Conservation (phyloP, 2,329 filamentous ascomycete species). For the Bisporella sp. region DNA sequence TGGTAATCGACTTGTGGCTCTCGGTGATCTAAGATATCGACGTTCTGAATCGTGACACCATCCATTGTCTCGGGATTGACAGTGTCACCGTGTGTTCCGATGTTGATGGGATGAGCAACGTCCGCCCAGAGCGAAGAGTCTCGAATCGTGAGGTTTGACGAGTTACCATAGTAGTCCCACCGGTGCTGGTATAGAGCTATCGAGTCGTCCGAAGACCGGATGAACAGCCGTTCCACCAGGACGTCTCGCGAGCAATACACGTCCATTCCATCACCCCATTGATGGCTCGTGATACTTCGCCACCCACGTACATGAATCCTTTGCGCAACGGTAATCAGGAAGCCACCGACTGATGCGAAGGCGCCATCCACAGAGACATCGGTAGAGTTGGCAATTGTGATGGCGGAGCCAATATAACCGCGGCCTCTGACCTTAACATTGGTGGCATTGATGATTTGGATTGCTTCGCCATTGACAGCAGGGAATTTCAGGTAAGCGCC, state of each 20-base stretch:
- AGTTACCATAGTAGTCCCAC: slow-evolving; percentile 27
- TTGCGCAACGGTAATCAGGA: slow-evolving; percentile 14
- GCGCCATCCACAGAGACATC: slow-evolving; percentile 18
- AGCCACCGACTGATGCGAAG: slow-evolving; percentile 13
- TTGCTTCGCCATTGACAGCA: not conserved
- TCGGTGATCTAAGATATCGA: slow-evolving; percentile 31
- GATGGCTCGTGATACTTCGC: slow-evolving; percentile 1
- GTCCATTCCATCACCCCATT: slow-evolving; percentile 8
- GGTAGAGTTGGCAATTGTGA: slow-evolving; percentile 8
- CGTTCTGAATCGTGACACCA: slow-evolving; percentile 25
- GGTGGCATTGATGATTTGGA: slow-evolving; percentile 18
- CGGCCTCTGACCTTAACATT: slow-evolving; percentile 17
- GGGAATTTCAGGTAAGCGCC: slow-evolving; percentile 9
- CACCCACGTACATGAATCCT: slow-evolving; percentile 11
- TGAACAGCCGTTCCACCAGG: slow-evolving; percentile 17
- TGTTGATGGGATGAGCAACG: slow-evolving; percentile 29
- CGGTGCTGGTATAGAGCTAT: slow-evolving; percentile 31
- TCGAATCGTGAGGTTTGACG: slow-evolving; percentile 27
- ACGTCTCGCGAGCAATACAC: slow-evolving; percentile 5
- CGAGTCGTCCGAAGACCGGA: slow-evolving; percentile 31
- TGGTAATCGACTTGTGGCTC: slow-evolving; percentile 31
- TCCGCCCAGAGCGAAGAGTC: slow-evolving; percentile 27
- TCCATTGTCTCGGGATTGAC: slow-evolving; percentile 27
- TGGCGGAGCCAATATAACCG: slow-evolving; percentile 16
- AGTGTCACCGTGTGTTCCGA: slow-evolving; percentile 31